Conservation (phyloP, 2,329 filamentous ascomycete species). For the Laburnicola sp. region DNA sequence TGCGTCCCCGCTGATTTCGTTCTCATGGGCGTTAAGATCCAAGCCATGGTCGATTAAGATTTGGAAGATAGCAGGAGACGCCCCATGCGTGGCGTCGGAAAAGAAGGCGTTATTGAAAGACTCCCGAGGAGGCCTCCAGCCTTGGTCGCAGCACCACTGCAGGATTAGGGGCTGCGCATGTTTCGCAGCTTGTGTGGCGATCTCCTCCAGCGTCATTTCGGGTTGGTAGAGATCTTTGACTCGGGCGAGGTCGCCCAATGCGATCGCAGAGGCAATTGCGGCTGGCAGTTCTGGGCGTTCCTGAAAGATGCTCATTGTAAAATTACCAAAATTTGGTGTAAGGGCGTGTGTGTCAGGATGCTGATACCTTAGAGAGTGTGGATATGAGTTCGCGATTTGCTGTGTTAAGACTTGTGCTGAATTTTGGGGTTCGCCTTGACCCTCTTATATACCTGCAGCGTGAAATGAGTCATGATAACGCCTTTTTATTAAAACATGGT, state of each 20-base stretch:
- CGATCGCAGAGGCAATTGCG: background rate
- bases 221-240: background rate
- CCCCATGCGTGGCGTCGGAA: background rate
- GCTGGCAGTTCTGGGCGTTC: conserved; percentile 1
- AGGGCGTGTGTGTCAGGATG: no score
- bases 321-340: no score
- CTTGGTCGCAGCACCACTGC: conserved; percentile 12
- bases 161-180: conserved; percentile 5
- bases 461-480: no score
- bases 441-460: no score
- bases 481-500: no score
- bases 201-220: background rate
- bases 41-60: conserved; percentile 9
- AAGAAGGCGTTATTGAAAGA: conserved; percentile 9
- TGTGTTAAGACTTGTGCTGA: no score
- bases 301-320: no score
- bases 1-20: background rate
- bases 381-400: no score
- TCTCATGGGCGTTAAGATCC: conserved; percentile 9
- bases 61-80: conserved; percentile 7
- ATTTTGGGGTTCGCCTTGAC: no score
- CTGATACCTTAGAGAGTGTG: no score
- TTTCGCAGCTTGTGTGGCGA: background rate
- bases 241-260: background rate
- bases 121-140: conserved; percentile 8